phyloP scores from a whole-genome alignment of 1,139 yeast species.

The Candida sp. region DNA sequence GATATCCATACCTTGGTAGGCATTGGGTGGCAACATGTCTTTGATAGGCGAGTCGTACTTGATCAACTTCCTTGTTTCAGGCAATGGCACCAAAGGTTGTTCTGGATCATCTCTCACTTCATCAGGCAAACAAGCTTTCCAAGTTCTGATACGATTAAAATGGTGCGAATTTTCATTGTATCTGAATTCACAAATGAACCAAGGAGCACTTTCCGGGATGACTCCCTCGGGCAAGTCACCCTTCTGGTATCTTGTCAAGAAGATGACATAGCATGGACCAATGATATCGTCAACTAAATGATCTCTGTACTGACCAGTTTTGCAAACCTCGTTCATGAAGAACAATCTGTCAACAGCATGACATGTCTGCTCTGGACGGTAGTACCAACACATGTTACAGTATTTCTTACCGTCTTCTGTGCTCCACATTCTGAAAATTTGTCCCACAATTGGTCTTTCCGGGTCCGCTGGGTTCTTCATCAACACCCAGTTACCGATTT shows the following conservation, averaged over 20 bases:
- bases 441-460: slow-evolving; percentile 91
- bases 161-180: slow-evolving; percentile 90
- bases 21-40: slow-evolving; percentile 73
- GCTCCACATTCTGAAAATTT: slow-evolving; percentile 92
- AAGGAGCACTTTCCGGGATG: slow-evolving; percentile 74
- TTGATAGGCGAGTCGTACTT: slow-evolving; percentile 86
- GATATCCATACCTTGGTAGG: slow-evolving; percentile 71
- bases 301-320: slow-evolving; percentile 96
- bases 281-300: slow-evolving; percentile 87
- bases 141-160: slow-evolving; percentile 93
- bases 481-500: slow-evolving; percentile 96
- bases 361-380: slow-evolving; percentile 97
- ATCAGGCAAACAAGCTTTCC: slow-evolving; percentile 99
- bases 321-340: slow-evolving; percentile 93
- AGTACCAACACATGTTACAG: slow-evolving; percentile 97
- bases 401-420: slow-evolving; percentile 83
- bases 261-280: slow-evolving; percentile 95
- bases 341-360: slow-evolving; percentile 90
- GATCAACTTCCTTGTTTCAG: slow-evolving; percentile 66
- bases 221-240: slow-evolving; percentile 83
- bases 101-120: slow-evolving; percentile 90
- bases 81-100: slow-evolving; percentile 65
- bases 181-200: slow-evolving; percentile 94
- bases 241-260: slow-evolving; percentile 91
- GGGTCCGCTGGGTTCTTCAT: slow-evolving; percentile 87